Conservation (phyloP, 2,329 filamentous ascomycete genomes). For the Colletotrichum chlorophyti region DNA sequence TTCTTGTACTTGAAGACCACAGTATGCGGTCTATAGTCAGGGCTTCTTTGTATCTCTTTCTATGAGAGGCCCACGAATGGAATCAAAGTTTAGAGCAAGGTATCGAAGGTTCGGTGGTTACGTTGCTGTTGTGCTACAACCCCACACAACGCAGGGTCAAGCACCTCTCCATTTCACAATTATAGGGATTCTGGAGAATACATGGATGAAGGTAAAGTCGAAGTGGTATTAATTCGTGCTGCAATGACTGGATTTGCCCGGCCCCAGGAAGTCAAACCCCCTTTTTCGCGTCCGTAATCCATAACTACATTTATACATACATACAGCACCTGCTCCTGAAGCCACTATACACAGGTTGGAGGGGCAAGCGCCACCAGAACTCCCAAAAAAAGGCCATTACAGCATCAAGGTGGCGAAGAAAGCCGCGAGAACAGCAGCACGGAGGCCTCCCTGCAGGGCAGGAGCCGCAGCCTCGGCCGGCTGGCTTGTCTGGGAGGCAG, state of each 20-base stretch:
- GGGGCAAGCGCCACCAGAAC: no score
- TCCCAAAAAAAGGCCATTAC: neutral
- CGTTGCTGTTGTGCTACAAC: no score
- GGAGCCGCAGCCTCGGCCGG: neutral
- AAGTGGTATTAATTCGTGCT: slow-evolving; percentile 3
- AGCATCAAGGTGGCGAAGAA: slow-evolving; percentile 21
- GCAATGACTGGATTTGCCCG: neutral
- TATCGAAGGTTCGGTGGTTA: no score
- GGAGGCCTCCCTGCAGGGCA: slow-evolving; percentile 1
- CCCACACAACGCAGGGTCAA: no score
- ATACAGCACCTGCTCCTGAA: neutral
- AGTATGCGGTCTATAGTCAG: no score
- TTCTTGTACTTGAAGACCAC: no score
- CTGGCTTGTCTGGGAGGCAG: neutral
- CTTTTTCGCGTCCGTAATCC: neutral
- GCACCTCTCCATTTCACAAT: no score
- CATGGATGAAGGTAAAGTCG: neutral
- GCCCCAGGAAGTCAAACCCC: neutral
- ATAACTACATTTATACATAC: neutral
- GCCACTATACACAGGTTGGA: slow-evolving; percentile 1
- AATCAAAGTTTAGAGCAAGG: no score
- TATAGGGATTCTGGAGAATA: no score
- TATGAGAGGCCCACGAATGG: no score
- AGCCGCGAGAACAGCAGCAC: slow-evolving; percentile 7
- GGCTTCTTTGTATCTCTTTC: no score